Base-by-base conservation (phyloP, 176 grass and related monocot genomes). In the Zoysia pacifica region DNA sequence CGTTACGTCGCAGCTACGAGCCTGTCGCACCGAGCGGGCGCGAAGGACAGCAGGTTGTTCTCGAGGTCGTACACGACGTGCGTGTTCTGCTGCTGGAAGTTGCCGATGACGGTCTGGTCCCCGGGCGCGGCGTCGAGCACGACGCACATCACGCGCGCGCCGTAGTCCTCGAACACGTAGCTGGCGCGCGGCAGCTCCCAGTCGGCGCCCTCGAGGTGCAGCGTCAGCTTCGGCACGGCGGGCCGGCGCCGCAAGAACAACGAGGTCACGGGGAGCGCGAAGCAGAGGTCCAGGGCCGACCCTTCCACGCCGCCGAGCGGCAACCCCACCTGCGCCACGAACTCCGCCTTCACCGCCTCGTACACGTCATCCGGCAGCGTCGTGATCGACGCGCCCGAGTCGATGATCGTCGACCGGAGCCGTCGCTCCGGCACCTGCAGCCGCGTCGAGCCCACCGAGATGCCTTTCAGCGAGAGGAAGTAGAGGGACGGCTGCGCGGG, bases 311-410 rank as follows among this genome's bases (percentile, higher is more conserved):
- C 56, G 48, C n/a, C 28, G 28, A 53, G 53, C 4, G 83, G 81
- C 1, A 94, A 61, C 60, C 80, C 80, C 48, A 85, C 69, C 86
- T 94, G 87, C 35, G 48, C 37, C 15, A 80, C 52, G 79, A 97
- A 97, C 76, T 67, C 95, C 43, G 88, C 86, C 86, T 77, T 91
- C 60, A 97, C 69, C 15, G 81, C 47, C 54, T 86, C 70, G 82
- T 85, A 97, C 20, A 89, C 86, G 5, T 77, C 70, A 37, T 73
- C 80, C 15, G 87, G 87, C 56, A 97, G 62, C 41, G 77, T 84
- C 5, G 90, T 94, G 75, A 97, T 76, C 2, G 84, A 85, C 5
- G 90, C 89, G 59, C 92, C 95, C 0, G 95, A 94, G 83, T 97
- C 95, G 70, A 97, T 91, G 86, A 97, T 92, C n/a, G 88, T 73